Conservation (phyloP, 1,284 basidiomycete species). For the Abortiporus biennis region DNA sequence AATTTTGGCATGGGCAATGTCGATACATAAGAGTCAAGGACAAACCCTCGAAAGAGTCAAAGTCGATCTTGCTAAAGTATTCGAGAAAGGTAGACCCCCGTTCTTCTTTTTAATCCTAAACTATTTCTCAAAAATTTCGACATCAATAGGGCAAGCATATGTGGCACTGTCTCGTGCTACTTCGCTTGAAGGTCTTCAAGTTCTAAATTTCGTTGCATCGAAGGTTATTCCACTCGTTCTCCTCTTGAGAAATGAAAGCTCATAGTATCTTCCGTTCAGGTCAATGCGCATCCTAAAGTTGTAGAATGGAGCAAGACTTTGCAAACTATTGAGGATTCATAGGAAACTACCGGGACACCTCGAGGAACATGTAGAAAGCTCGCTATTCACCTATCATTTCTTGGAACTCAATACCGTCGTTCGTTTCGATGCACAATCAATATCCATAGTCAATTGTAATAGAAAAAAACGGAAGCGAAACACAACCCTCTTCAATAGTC, state of each 20-base stretch:
- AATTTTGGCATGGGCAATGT: conserved; percentile 89
- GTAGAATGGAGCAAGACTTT: conserved; percentile 31
- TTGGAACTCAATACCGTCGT: too few relatives aligned
- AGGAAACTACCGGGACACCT: too few relatives aligned
- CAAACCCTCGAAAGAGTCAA: conserved; percentile 86
- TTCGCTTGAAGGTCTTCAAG: conserved; percentile 76
- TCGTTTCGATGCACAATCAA: too few relatives aligned
- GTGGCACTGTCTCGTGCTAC: conserved; percentile 93
- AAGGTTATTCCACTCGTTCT: conserved; percentile 47
- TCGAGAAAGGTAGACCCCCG: conserved; percentile 73
- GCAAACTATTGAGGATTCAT: too few relatives aligned
- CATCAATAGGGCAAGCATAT: conserved; percentile 56
- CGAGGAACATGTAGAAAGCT: too few relatives aligned
- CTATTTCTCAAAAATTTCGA: background rate
- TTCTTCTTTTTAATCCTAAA: conserved; percentile 12
- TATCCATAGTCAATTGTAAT: too few relatives aligned
- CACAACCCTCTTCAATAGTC: too few relatives aligned
- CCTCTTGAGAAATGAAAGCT: background rate
- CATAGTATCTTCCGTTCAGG: conserved; percentile 17
- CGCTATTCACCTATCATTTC: too few relatives aligned
- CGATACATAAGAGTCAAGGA: conserved; percentile 92
- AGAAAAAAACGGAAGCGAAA: too few relatives aligned
- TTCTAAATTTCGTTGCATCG: conserved; percentile 69
- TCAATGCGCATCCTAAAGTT: conserved; percentile 32
- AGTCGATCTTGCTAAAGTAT: conserved; percentile 75